Evolutionary conservation across 345 rosid species (phyloP), one percentile per base, ranked within the genome.

Genomic region (Citrus mangshanensis): DNA sequence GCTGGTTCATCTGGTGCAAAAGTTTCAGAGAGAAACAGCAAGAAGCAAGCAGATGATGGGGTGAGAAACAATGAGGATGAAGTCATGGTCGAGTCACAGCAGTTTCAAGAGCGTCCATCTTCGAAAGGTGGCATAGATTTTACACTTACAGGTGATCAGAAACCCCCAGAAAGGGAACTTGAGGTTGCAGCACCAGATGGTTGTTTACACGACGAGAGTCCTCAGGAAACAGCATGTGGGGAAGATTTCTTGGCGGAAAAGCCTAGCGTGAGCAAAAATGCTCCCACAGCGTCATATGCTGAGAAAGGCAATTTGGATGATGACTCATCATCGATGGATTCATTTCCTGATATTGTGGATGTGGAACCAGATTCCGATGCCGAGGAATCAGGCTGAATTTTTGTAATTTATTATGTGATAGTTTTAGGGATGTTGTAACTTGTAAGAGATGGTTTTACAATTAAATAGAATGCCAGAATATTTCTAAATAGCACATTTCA

Each of bases 301-400:
- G 81, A 69, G 46, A 81, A 74, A 68, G 78, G 80, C 24, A 76
- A 86, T 35, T 22, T 68, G 12, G 89, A 84, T 16, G 54, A 78
- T 2, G 87, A 87, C 72, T 74, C 82, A 10, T 51, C 56, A 18
- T 83, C 89, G 5, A 27, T 71, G 21, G 90, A 80, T 63, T 81
- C 87, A 1, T 56, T 87, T 59, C 93, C 89, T 0, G 87, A 77
- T 24, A 86, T 89, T 22, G 86, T 88, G 16, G 88, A 82, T 24
- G 87, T 58, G 0, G 89, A 87, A 67, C 85, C 90, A 25, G 90
- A 88, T 82, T 83, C 89, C 9, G 87, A 78, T 74, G 81, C 79
- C 67, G 72, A 82, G 62, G 63, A 38, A 77, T 55, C 27, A 30
- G 25, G 42, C 1, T 55, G 76, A 76, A 18, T 38, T 73, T 5